Percentiles rank a stretch among this genome's conserved stretches.
Conservation (phyloP, 2,329 filamentous ascomycete genomes). For the Fusarium coffeatum region DNA sequence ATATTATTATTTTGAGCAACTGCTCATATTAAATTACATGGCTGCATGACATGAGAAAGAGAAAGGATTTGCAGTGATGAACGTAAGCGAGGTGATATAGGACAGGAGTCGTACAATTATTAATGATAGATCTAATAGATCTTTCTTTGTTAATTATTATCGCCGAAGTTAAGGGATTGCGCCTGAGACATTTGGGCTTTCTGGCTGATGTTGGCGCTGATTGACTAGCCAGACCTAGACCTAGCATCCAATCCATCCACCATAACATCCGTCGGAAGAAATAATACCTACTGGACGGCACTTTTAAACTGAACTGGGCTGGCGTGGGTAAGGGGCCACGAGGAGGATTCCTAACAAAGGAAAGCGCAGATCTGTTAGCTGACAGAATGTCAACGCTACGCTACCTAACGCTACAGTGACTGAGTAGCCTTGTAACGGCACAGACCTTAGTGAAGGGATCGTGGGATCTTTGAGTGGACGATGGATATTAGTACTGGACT, state of each 20-base stretch:
- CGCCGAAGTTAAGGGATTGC: neutral
- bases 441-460: slow-evolving; percentile 9
- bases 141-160: neutral
- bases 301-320: neutral
- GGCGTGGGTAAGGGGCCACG: slow-evolving; percentile 17
- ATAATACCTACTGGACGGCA: neutral
- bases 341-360: slow-evolving; percentile 37
- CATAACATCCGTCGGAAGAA: slow-evolving; percentile 6
- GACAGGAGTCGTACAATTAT: neutral
- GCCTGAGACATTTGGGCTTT: slow-evolving; percentile 28
- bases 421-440: slow-evolving; percentile 9
- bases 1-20: slow-evolving; percentile 2
- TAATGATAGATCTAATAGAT: neutral
- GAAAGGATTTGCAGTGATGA: neutral
- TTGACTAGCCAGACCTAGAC: slow-evolving; percentile 14
- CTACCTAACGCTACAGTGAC: neutral
- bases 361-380: slow-evolving; percentile 33
- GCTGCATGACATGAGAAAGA: slow-evolving; percentile 4
- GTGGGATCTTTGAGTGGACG: neutral
- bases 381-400: slow-evolving; percentile 1
- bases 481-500: neutral
- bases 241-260: slow-evolving; percentile 1
- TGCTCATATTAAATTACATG: slow-evolving; percentile 3
- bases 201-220: slow-evolving; percentile 3
- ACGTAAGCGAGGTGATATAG: slow-evolving; percentile 4